Evolutionary conservation across 2,329 filamentous ascomycete species (phyloP).

Genomic region (Diplodia sapinea): DNA sequence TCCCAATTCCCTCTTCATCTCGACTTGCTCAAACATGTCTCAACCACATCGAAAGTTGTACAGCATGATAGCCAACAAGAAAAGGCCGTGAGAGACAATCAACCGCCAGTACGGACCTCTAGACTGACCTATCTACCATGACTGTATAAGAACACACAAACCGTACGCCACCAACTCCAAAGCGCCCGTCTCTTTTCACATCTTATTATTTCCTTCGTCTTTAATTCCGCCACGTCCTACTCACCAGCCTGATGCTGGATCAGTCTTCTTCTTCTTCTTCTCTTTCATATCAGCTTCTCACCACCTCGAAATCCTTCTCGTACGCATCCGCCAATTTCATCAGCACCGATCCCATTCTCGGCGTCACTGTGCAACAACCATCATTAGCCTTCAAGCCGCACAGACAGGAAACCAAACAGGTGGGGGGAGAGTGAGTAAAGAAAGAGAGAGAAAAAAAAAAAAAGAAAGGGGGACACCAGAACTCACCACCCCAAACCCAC

Average conservation of each 20-base stretch:
- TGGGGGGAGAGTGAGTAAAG: too few species aligned
- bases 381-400: too few species aligned
- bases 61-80: not conserved
- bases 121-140: not conserved
- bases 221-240: not conserved
- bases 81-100: not conserved
- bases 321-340: conserved; percentile 32
- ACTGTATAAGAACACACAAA: not conserved
- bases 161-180: not conserved
- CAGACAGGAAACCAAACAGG: too few species aligned
- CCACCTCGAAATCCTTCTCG: conserved; percentile 6
- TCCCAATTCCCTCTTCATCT: not conserved
- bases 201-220: not conserved
- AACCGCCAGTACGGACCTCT: not conserved
- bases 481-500: conserved; percentile 35
- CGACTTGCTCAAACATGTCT: not conserved
- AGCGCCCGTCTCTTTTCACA: not conserved
- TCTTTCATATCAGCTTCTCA: too few species aligned
- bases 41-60: not conserved
- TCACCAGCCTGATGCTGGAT: not conserved
- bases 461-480: too few species aligned
- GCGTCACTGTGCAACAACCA: conserved; percentile 31
- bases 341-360: conserved; percentile 36
- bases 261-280: too few species aligned
- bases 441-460: not conserved